Evolutionary conservation across 2,329 filamentous ascomycete genomes (phyloP).

Genomic region (Fusarium sp.): DNA sequence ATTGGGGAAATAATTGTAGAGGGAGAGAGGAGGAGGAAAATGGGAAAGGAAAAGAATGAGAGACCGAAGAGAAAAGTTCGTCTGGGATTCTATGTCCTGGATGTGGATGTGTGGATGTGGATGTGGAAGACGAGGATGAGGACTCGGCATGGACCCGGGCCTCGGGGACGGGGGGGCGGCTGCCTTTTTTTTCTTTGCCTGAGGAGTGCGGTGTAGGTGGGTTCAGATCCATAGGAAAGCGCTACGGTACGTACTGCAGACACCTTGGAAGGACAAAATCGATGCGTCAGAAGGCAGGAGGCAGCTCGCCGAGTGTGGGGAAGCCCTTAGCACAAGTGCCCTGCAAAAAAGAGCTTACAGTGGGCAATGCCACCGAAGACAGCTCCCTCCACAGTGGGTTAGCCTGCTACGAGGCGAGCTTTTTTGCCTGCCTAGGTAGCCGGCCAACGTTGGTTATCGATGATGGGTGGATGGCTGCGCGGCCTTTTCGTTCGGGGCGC

Average conservation of each 20-base stretch:
- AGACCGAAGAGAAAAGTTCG: slow-evolving; percentile 43
- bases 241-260: slow-evolving; percentile 34
- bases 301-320: slow-evolving; percentile 42
- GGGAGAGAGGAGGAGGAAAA: slow-evolving; percentile 33
- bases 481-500: slow-evolving; percentile 43
- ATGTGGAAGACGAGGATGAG: slow-evolving; percentile 43
- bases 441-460: slow-evolving; percentile 11
- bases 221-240: slow-evolving; percentile 24
- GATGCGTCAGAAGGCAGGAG: slow-evolving; percentile 40
- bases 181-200: slow-evolving; percentile 52
- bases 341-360: slow-evolving; percentile 15
- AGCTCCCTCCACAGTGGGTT: slow-evolving; percentile 20
- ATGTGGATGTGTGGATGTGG: not conserved
- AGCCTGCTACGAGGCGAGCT: slow-evolving; percentile 5
- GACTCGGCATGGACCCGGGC: slow-evolving; percentile 42
- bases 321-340: slow-evolving; percentile 22
- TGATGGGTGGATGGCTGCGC: slow-evolving; percentile 39
- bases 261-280: slow-evolving; percentile 24
- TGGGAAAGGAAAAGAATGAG: slow-evolving; percentile 44
- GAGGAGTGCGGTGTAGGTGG: slow-evolving; percentile 40
- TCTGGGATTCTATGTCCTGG: slow-evolving; percentile 46
- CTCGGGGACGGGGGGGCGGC: slow-evolving; percentile 47
- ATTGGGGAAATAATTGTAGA: slow-evolving; percentile 45
- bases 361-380: slow-evolving; percentile 17
- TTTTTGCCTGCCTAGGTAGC: not conserved